Base-by-base conservation (phyloP, 2,329 filamentous ascomycete species). In the Pyricularia sp. region DNA sequence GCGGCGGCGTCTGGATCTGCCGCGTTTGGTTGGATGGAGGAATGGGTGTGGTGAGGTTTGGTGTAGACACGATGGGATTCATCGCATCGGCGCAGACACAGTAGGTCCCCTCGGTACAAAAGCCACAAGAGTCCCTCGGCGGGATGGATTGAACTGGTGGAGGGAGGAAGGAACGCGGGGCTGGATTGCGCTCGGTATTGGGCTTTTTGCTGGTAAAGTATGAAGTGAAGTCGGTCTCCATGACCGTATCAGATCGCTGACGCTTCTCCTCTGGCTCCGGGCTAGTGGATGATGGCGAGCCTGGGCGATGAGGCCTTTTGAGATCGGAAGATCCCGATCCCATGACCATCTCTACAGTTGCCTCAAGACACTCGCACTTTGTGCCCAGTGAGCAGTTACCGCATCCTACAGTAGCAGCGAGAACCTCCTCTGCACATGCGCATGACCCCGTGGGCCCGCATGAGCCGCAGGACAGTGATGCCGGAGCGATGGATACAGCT, bases 41-140 rank as follows among this genome's bases (percentile, higher is more conserved):
- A 7, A 81, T 77, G 1, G 79, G 77, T 3, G 71, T 66, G 59
- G 82, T 79, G 17, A 80, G 75, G 1, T 77, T 77, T 14, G 80
- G 78, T 73, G 79, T 78, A 36, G 78, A 79, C 20, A 72, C 72
- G 14, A 73, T 66, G 14, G 74, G 71, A 17, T 73, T 71, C 70
- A 76, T 75, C 23, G 75, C 72, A 11, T 94, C 92, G 28, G 91
- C 92, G 77, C 92, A 95, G 72, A 93, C 88, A 75, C 92, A 95
- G 73, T 92, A 92, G 0, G 90, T 93, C 4, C 91, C 91, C 70
- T 94, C 91, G 71, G 90, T 87, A 78, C 92, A 95, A 79, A 95
- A 95, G 7, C 92, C 92, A 76, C 92, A 95, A 25, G 87, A 85
- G 73, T 94, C 92, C 71, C 87, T 85, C 5, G 85, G 82, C 12